Evolutionary conservation across 1,139 yeast species (phyloP).

Genomic region (Taphrina communis): DNA sequence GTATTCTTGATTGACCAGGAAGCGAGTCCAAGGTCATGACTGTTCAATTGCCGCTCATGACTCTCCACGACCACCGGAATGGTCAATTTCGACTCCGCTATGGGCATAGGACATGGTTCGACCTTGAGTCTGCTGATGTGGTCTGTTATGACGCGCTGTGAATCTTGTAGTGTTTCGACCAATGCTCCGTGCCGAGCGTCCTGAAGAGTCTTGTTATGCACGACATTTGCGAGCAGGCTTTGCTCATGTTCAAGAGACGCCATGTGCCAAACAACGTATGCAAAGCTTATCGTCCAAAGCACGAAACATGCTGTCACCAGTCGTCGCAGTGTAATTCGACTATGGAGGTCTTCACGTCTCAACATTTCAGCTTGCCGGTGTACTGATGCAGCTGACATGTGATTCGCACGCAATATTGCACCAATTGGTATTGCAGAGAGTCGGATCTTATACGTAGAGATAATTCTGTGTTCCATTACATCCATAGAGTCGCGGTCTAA

Average conservation of each 20-base stretch:
- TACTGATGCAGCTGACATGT: background rate
- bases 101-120: background rate
- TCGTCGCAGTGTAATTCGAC: background rate
- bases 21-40: conserved; percentile 1
- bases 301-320: conserved; percentile 7
- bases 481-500: conserved; percentile 1
- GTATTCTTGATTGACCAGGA: background rate
- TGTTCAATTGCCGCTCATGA: background rate
- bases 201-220: background rate
- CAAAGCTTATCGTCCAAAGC: conserved; percentile 3
- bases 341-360: background rate
- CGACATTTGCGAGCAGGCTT: background rate
- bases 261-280: background rate
- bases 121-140: background rate
- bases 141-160: background rate
- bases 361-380: background rate
- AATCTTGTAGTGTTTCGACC: background rate
- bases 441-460: background rate
- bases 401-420: background rate
- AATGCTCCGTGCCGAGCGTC: background rate
- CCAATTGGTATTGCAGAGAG: background rate
- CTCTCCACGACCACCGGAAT: background rate
- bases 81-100: background rate
- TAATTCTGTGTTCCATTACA: background rate
- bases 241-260: background rate